These are phyloP conservation scores for Salix exigua DNA, from an alignment of 345 rosid genomes.

Conservation along the genomic window DNA sequence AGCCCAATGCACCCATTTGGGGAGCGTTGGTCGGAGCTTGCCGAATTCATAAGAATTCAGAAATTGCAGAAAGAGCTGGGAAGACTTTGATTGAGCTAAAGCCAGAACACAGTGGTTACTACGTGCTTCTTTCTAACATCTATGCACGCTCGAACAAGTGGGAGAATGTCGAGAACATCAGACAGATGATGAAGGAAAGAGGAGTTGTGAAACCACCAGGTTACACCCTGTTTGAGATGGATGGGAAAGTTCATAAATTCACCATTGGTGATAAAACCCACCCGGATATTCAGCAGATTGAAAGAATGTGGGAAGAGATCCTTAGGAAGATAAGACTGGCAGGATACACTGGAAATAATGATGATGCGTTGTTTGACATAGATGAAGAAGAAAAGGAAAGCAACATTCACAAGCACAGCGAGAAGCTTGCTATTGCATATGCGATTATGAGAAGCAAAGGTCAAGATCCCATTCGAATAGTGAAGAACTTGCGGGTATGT, in stretches of 20 bases:
- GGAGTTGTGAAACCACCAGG: constrained; percentile 58
- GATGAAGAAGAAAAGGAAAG: constrained; percentile 77
- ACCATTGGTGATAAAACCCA: constrained; percentile 51
- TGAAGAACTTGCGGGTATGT: constrained; percentile 75
- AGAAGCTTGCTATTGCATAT: constrained; percentile 69
- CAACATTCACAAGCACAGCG: constrained; percentile 56
- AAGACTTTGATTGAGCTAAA: constrained; percentile 46
- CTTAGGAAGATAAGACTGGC: constrained; percentile 42
- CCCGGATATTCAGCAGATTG: constrained; percentile 57
- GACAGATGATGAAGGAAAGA: constrained; percentile 59
- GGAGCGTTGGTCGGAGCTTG: constrained; percentile 86
- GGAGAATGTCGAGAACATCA: constrained; percentile 46
- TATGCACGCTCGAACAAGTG: constrained; percentile 60
- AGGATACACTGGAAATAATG: constrained; percentile 53
- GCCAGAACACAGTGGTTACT: constrained; percentile 72
- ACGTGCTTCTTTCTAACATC: constrained; percentile 65
- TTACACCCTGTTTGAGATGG: constrained; percentile 54
- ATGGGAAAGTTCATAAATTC: constrained; percentile 55
- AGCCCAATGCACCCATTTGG: constrained; percentile 64
- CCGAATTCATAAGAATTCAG: constrained; percentile 52
- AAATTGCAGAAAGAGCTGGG: constrained; percentile 61
- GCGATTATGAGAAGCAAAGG: constrained; percentile 51
- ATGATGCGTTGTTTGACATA: constrained; percentile 57
- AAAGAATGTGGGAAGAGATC: constrained; percentile 59
- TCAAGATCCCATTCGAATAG: constrained; percentile 40